Evolutionary conservation across 169 alveolate genomes (phyloP).

Genomic region (Haemoproteus tartakovskyi): DNA sequence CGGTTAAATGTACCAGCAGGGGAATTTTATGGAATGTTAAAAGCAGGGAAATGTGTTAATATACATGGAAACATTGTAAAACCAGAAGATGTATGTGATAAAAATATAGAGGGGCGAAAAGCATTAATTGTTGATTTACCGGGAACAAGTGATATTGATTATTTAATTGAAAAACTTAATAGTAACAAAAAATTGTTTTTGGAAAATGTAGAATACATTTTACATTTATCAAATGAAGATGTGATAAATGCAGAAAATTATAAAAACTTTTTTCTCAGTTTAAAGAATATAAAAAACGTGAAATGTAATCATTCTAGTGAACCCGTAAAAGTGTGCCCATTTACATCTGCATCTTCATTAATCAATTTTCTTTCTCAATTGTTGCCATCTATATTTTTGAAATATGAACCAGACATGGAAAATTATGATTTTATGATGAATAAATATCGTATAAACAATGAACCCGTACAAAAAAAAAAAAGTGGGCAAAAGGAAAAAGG

Average conservation of each 20-base stretch:
- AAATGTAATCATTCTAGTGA: constrained; percentile 44
- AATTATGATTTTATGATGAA: constrained; percentile 23
- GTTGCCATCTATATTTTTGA: constrained; percentile 48
- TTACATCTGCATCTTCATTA: constrained; percentile 45
- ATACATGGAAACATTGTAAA: constrained; percentile 76
- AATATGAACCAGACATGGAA: constrained; percentile 45
- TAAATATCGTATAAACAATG: too few relatives aligned
- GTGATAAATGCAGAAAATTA: constrained; percentile 15
- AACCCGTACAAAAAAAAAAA: too few relatives aligned
- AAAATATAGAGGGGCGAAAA: constrained; percentile 76
- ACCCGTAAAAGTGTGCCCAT: constrained; percentile 49
- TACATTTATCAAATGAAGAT: constrained; percentile 42
- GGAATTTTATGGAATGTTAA: constrained; percentile 82
- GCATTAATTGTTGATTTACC: constrained; percentile 51
- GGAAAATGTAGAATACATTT: constrained; percentile 53
- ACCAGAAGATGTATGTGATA: constrained; percentile 84
- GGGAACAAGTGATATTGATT: constrained; percentile 8
- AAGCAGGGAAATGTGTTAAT: constrained; percentile 81
- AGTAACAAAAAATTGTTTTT: constrained; percentile 18
- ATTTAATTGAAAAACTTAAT: constrained; percentile 2
- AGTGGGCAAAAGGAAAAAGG: background rate
- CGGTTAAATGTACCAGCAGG: constrained; percentile 83
- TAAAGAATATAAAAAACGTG: constrained; percentile 52
- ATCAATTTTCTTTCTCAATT: constrained; percentile 48
- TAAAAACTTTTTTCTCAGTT: constrained; percentile 30